Evolutionary conservation across 192 early-diverging fungal genomes (phyloP).

Genomic region (Haplosporangium gracile): DNA sequence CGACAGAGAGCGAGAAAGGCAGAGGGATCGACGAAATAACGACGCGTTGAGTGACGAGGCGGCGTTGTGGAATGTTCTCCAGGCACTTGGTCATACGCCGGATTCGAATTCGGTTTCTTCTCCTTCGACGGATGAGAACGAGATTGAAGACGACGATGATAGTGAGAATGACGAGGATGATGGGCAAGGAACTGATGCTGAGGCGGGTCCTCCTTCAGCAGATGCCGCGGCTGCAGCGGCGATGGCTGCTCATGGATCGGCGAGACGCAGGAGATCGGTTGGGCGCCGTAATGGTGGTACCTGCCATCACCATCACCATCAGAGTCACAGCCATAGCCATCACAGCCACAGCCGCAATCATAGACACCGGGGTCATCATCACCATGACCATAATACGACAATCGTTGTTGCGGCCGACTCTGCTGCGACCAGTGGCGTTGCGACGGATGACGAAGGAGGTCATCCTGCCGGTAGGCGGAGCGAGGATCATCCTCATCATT

Average conservation of each 20-base stretch:
- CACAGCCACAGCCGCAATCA: neutral
- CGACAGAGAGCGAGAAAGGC: neutral
- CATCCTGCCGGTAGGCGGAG: neutral
- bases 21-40: neutral
- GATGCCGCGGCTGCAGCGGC: neutral
- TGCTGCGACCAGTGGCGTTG: neutral
- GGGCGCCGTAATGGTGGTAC: neutral
- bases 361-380: neutral
- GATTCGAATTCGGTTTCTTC: constrained; percentile 15
- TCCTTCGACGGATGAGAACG: neutral
- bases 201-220: neutral
- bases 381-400: constrained; percentile 1
- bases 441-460: neutral
- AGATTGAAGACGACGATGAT: constrained; percentile 11
- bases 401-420: neutral
- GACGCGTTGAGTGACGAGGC: constrained; percentile 8
- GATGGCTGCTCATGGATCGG: neutral
- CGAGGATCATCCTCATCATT: neutral
- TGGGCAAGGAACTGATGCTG: neutral
- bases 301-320: neutral
- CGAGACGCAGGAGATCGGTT: neutral
- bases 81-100: constrained; percentile 19
- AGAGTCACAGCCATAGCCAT: neutral
- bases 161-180: constrained; percentile 23
- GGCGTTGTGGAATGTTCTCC: constrained; percentile 18